Percentiles rank a stretch among this genome's conserved stretches.
Conservation (phyloP, 768 basidiomycete genomes). For the Chalciporus pseudorubinellus region DNA sequence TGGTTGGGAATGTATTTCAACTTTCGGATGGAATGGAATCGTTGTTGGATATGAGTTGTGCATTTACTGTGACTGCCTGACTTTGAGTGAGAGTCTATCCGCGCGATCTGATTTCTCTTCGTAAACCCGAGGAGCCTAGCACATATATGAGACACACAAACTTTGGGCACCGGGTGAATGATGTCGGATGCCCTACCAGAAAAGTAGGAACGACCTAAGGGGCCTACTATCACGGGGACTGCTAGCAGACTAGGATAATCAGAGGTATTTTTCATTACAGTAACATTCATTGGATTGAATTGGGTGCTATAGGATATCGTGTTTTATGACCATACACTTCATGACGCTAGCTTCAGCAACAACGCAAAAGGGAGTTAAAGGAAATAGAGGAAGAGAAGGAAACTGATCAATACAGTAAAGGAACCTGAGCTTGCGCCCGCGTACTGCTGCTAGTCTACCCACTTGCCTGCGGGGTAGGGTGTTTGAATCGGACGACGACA, state of each 20-base stretch:
- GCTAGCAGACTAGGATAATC: too few relatives aligned
- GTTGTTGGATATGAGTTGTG: not conserved
- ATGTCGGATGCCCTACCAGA: too few relatives aligned
- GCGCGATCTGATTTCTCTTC: too few relatives aligned
- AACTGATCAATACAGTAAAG: constrained; percentile 6
- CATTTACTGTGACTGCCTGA: too few relatives aligned
- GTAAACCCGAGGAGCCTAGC: too few relatives aligned
- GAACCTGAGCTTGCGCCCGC: not conserved
- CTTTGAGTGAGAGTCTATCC: not conserved
- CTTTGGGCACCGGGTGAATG: too few relatives aligned
- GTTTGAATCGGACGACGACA: constrained; percentile 81
- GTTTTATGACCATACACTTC: not conserved
- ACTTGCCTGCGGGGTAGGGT: constrained; percentile 5
- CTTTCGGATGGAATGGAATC: not conserved
- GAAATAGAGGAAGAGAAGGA: not conserved
- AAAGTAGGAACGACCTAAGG: too few relatives aligned
- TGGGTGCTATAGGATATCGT: constrained; percentile 1
- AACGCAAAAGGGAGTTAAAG: constrained; percentile 3
- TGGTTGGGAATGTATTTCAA: not conserved
- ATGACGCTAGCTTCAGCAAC: not conserved
- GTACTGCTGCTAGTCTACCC: constrained; percentile 10
- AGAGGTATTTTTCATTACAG: too few relatives aligned
- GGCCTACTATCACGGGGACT: too few relatives aligned
- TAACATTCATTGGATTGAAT: not conserved
- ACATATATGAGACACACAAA: too few relatives aligned